Percentiles rank a stretch among this genome's conserved stretches.
Conservation (phyloP, 352 stramenopile species). For the Pythium phragmiticola region DNA sequence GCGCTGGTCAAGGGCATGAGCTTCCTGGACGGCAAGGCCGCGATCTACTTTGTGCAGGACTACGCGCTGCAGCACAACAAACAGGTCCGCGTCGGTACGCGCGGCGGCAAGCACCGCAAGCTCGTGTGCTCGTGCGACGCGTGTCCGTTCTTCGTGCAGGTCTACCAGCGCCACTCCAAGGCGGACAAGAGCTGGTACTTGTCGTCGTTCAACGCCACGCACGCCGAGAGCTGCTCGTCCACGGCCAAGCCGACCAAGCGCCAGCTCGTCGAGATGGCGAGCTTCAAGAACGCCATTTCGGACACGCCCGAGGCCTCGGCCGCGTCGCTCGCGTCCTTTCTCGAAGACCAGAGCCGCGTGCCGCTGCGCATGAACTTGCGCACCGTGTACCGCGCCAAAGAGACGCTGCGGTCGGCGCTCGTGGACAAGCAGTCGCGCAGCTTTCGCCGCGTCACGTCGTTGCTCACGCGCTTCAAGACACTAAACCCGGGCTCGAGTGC, state of each 20-base stretch:
- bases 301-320: constrained; percentile 34
- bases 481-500: constrained; percentile 41
- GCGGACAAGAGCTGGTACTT: constrained; percentile 60
- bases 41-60: constrained; percentile 60
- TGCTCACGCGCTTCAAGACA: constrained; percentile 37
- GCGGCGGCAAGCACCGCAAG: constrained; percentile 61
- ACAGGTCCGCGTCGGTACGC: constrained; percentile 46
- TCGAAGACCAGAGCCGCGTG: constrained; percentile 30
- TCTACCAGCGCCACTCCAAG: constrained; percentile 61
- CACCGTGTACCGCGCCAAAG: constrained; percentile 58
- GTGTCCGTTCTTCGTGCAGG: constrained; percentile 68
- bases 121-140: constrained; percentile 42
- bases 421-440: constrained; percentile 32
- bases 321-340: constrained; percentile 32
- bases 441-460: constrained; percentile 44
- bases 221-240: constrained; percentile 45
- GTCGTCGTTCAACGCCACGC: constrained; percentile 43
- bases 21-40: constrained; percentile 48
- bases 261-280: constrained; percentile 47
- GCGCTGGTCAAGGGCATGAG: constrained; percentile 39
- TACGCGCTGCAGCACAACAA: constrained; percentile 61
- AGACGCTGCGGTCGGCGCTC: constrained; percentile 40
- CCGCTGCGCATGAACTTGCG: constrained; percentile 37
- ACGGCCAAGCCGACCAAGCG: constrained; percentile 52
- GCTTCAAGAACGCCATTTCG: constrained; percentile 38